Evolutionary conservation across 495 filamentous ascomycete species (phyloP).

Genomic region (Trichoderma asperelloides): DNA sequence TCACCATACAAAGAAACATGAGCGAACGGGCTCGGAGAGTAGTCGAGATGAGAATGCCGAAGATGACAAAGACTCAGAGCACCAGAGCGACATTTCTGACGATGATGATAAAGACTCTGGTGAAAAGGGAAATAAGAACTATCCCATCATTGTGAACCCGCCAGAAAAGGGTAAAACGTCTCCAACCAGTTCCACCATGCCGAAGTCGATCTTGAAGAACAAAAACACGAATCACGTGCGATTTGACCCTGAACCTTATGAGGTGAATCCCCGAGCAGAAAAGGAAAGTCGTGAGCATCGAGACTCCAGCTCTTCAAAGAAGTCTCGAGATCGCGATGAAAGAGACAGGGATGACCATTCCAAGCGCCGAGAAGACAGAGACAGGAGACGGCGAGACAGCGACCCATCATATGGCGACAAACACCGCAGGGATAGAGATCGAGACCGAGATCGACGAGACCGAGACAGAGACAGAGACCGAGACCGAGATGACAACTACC

Average conservation of each 20-base stretch:
- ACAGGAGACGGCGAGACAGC: conserved; percentile 16
- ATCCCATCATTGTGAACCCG: conserved; percentile 35
- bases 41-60: background rate
- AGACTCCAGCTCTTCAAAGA: conserved; percentile 16
- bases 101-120: conserved; percentile 15
- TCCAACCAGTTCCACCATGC: conserved; percentile 29
- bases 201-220: conserved; percentile 44
- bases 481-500: conserved; percentile 5
- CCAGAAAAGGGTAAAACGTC: conserved; percentile 26
- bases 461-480: conserved; percentile 15
- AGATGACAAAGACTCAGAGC: conserved; percentile 16
- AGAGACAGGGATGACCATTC: conserved; percentile 18
- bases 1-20: background rate
- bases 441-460: conserved; percentile 13
- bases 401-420: conserved; percentile 16
- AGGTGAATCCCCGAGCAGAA: conserved; percentile 20
- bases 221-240: conserved; percentile 39
- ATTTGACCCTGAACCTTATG: conserved; percentile 29
- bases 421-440: conserved; percentile 16
- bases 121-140: conserved; percentile 19
- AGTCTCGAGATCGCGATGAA: conserved; percentile 21
- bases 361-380: conserved; percentile 18
- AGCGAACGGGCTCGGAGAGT: conserved; percentile 11
- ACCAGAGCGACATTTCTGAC: conserved; percentile 17
- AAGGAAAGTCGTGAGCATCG: background rate